phyloP scores from a whole-genome alignment of 192 early-diverging fungal genomes.

The Backusella liffmaniae region DNA sequence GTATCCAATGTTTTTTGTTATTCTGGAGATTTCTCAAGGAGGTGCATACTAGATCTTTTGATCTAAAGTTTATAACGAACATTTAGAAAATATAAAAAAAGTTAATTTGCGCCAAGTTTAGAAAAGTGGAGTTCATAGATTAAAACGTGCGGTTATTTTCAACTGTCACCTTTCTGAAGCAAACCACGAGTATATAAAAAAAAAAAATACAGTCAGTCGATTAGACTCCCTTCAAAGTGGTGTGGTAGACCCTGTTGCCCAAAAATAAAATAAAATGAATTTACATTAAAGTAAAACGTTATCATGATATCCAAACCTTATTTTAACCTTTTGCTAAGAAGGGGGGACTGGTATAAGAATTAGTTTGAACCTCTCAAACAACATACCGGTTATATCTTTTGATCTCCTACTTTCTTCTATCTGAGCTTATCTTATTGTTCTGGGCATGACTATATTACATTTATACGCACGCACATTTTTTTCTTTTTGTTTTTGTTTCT shows the following conservation, averaged over 20 bases:
- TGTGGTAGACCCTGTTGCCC: neutral
- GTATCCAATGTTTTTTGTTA: no score
- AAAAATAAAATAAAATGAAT: no score
- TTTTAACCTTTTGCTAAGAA: neutral
- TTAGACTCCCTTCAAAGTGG: neutral
- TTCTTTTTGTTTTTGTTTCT: no score
- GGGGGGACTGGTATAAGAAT: neutral
- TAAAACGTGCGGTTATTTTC: neutral
- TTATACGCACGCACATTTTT: no score
- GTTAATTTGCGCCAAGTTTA: neutral
- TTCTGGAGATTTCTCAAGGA: neutral
- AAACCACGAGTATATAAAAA: neutral
- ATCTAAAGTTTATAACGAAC: neutral
- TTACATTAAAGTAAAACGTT: neutral
- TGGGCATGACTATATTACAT: neutral
- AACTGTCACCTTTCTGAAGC: neutral
- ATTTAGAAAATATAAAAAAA: no score
- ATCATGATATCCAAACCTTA: neutral
- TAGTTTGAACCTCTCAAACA: neutral
- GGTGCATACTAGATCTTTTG: neutral
- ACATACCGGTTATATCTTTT: neutral
- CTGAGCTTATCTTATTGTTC: neutral
- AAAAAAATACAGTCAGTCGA: neutral
- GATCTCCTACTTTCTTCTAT: neutral
- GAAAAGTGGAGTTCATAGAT: neutral